A percentile compares a stretch with the other conserved stretches of the same genome.
Conservation (phyloP, 495 filamentous ascomycete genomes). For the Thozetella sp. region DNA sequence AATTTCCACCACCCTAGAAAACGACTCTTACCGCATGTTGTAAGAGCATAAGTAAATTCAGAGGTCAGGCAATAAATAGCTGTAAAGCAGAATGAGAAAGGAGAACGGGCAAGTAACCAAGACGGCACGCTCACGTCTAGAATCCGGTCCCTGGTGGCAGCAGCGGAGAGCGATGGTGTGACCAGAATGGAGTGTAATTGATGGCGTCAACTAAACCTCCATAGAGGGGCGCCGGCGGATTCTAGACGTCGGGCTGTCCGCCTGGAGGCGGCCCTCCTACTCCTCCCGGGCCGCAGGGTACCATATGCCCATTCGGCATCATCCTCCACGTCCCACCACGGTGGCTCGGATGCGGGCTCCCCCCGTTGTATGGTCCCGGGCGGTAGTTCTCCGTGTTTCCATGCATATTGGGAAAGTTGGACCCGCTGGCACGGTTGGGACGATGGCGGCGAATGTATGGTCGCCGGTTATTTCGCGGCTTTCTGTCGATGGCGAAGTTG, state of each 20-base stretch:
- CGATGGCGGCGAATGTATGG: constrained; percentile 22
- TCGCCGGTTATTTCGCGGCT: constrained; percentile 30
- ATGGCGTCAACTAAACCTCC: not conserved
- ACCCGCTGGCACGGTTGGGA: not conserved
- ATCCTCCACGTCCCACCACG: not conserved
- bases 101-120: too few species aligned
- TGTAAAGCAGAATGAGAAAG: too few species aligned
- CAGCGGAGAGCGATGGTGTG: not conserved
- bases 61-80: too few species aligned
- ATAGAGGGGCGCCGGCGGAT: not conserved
- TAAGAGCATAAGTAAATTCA: too few species aligned
- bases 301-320: not conserved
- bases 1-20: too few species aligned
- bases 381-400: not conserved
- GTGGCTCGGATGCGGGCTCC: not conserved
- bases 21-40: not conserved
- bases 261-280: not conserved
- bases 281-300: not conserved
- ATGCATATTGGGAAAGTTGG: not conserved
- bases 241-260: not conserved
- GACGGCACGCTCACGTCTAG: not conserved
- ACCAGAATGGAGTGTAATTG: not conserved
- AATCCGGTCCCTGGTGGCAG: too few species aligned
- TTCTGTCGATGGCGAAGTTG: constrained; percentile 49
- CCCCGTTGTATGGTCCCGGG: not conserved